Conservation (phyloP, 768 basidiomycete genomes). For the Amanita rimosa region DNA sequence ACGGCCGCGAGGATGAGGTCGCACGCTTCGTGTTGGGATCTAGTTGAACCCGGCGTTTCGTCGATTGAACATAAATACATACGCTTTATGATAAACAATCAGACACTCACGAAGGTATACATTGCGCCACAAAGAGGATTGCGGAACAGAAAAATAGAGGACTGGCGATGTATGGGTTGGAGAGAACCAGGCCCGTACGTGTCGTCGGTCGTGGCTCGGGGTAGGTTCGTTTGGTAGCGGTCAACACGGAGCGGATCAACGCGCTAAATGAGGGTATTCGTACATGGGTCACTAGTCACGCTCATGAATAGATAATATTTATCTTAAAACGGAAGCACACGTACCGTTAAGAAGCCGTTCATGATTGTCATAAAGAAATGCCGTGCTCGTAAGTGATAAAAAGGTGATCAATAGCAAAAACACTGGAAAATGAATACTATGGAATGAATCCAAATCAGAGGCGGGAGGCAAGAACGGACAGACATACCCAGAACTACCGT, state of each 20-base stretch:
- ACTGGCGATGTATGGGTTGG: conserved; percentile 67
- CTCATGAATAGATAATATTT: background rate
- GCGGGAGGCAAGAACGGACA: background rate
- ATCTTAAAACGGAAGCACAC: conserved; percentile 14
- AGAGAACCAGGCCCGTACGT: conserved; percentile 29
- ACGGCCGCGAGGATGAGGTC: conserved; percentile 80
- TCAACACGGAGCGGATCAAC: conserved; percentile 34
- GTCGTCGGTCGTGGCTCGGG: conserved; percentile 25
- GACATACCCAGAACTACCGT: conserved; percentile 29
- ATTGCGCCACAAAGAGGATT: conserved; percentile 40
- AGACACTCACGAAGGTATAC: conserved; percentile 47
- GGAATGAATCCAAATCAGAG: conserved; percentile 26
- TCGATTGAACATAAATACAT: background rate
- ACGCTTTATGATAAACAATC: no score
- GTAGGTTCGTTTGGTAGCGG: conserved; percentile 20
- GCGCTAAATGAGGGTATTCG: conserved; percentile 43
- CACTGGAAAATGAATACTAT: conserved; percentile 62
- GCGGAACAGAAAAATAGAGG: conserved; percentile 47
- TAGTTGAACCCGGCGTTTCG: no score
- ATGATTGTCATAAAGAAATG: conserved; percentile 52
- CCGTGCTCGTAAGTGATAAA: conserved; percentile 43
- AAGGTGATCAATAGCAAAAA: conserved; percentile 44
- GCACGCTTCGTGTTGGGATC: conserved; percentile 50
- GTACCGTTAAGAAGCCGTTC: conserved; percentile 51
- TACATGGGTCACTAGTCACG: conserved; percentile 42